Evolutionary conservation across 805 yeast genomes (phyloP), one percentile per base, ranked within the genome.

Genomic region (Komagataella pseudopastoris): DNA sequence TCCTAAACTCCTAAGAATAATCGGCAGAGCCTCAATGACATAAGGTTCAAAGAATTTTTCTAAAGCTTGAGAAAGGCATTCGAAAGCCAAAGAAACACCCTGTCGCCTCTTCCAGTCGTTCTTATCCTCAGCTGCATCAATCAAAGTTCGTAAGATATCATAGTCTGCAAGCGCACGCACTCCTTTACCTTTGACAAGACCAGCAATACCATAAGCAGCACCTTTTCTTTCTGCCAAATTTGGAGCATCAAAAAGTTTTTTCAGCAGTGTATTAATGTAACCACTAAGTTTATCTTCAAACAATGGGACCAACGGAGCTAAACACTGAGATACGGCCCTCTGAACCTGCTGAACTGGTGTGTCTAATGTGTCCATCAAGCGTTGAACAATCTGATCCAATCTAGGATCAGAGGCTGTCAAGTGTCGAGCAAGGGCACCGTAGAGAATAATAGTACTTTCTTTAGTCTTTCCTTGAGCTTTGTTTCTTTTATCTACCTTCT

Each of bases 121-220:
- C 65, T 84, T 86, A 59, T 91, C 95, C 54, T 91, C 98, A 5
- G 95, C 78, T 14, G 96, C 96, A 47, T 84, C 89, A 5, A 78
- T 75, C 54, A 93, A 68, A 47, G 75, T 76, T 52, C 96, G 76
- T 23, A 18, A 45, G 46, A 93, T 75, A 59, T 88, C 96, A 61
- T 78, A 80, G 49, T 84, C 83, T 8, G 87, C 76, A 50, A 93
- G 69, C 0, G 95, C 76, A 53, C 80, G 75, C 51, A 93, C 80
- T 57, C 99, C 99, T 20, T 80, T 76, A 53, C 99, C 99, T 61
- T 87, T 84, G 2, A 86, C 91, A 47, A 93, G 67, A 56, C 99
- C 99, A 20, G 98, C 86, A 58, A 93, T 76, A 65, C 98, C 99
- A 69, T 87, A 89, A 1, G 98, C 98, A 2, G 96, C 91, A 61